Base-by-base conservation (phyloP, 2,329 filamentous ascomycete species). In the Claviceps sp. region DNA sequence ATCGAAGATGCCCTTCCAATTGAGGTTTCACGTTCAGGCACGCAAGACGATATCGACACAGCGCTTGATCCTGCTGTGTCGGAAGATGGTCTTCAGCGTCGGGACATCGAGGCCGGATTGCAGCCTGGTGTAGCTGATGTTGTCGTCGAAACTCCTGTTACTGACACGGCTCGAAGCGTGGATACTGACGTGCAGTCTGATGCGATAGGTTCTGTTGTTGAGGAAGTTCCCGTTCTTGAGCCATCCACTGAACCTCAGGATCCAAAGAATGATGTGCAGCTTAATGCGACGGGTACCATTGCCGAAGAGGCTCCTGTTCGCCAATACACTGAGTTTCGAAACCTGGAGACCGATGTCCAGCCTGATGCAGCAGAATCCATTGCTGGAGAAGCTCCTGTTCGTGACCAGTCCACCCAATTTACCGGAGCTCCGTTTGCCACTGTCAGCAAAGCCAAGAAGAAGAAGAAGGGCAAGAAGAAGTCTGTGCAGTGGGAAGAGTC, bases 401-500 rank as follows among this genome's bases (percentile, higher is more conserved):
- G 17, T 17, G 36, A 49, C 5, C 22, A 48, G 16, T 34, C 45
- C 14, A 22, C 16, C 47, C 29, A 47, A 44, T 22, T 37, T 17
- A 4, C 37, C 17, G 47, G 38, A 44, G 36, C 29, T 40, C 39
- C 38, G 16, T 50, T 29, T 40, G 23, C 50, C n/a, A 13, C 40
- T 22, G 39, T 45, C 17, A 37, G 34, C 26, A 49, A 49, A 11
- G 50, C 43, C 14, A 50, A 51, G 42, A 53, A 56, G 44, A 54
- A 56, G 34, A 55, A 54, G 36, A 56, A 57, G n/a, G 42, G 26
- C 20, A 55, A 53, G 40, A 39, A 53, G 13, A 61, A 60, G 50
- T 55, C 57, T 1, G 56, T 57, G 9, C 53, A 58, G 9, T 58
- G 52, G 45, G 58, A 60, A 9, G 50, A 53, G 2, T 53, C 58